Evolutionary conservation across 345 rosid genomes (phyloP).

Genomic region (Bretschneidera sinensis): DNA sequence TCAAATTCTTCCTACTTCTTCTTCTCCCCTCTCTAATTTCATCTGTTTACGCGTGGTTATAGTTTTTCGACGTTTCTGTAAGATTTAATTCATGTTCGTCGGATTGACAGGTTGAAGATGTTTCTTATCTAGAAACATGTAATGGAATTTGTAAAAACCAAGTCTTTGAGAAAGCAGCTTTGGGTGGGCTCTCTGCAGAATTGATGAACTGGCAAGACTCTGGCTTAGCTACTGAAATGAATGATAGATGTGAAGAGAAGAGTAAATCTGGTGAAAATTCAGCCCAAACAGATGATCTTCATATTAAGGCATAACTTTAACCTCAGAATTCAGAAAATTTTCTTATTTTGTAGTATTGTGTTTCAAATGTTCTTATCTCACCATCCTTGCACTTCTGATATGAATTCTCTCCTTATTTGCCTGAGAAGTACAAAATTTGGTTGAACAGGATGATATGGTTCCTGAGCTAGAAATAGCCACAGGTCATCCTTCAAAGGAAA

Average conservation of each 20-base stretch:
- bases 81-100: conserved; percentile 5
- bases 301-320: conserved; percentile 24
- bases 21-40: too few relatives aligned
- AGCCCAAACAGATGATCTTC: conserved; percentile 23
- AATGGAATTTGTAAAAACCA: conserved; percentile 34
- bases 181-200: conserved; percentile 16
- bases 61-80: conserved; percentile 8
- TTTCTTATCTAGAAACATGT: conserved; percentile 46
- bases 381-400: conserved; percentile 1
- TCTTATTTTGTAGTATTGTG: neutral
- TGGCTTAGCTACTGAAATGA: conserved; percentile 21
- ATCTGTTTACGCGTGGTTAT: too few relatives aligned
- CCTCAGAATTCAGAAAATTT: neutral
- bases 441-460: conserved; percentile 25
- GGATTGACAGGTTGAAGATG: conserved; percentile 58
- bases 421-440: conserved; percentile 6
- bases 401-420: conserved; percentile 17
- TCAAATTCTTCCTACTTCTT: too few relatives aligned
- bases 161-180: conserved; percentile 24
- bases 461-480: conserved; percentile 27
- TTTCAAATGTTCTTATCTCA: conserved; percentile 1
- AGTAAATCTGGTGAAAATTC: conserved; percentile 19
- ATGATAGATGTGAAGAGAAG: conserved; percentile 24
- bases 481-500: conserved; percentile 19
- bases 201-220: conserved; percentile 10